phyloP scores from a whole-genome alignment of 2,329 filamentous ascomycete species.

The Apiospora sp. region DNA sequence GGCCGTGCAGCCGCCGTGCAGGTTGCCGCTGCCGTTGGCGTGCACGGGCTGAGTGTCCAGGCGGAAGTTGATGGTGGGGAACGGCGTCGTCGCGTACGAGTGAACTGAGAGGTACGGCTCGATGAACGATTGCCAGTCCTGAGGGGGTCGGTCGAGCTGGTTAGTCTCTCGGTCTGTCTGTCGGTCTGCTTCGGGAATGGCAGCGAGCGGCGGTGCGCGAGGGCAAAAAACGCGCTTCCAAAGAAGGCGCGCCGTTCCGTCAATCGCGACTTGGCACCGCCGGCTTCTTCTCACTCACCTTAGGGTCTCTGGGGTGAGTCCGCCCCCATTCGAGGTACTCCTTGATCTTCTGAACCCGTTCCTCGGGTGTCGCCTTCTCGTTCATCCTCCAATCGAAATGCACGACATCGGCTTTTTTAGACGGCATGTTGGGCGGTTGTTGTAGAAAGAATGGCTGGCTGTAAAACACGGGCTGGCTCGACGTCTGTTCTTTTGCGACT shows the following conservation, averaged over 20 bases:
- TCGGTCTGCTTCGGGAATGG: neutral
- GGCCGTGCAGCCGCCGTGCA: constrained; percentile 70
- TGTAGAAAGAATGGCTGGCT: neutral
- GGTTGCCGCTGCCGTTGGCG: constrained; percentile 61
- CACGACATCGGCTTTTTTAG: neutral
- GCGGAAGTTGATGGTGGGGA: constrained; percentile 53
- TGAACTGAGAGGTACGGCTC: constrained; percentile 51
- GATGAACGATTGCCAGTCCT: constrained; percentile 57
- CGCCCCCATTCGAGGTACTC: neutral
- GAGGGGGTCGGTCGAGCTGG: neutral
- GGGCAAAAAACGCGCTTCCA: neutral
- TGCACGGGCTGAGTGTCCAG: constrained; percentile 59
- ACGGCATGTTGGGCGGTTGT: neutral
- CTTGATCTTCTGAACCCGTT: neutral
- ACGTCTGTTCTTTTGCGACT: neutral
- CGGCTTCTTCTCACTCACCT: constrained; percentile 1
- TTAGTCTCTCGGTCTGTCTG: neutral
- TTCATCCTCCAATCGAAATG: neutral
- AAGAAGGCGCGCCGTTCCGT: neutral
- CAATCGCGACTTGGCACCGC: neutral
- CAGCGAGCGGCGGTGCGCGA: neutral
- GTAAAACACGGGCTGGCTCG: neutral
- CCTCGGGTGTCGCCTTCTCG: neutral
- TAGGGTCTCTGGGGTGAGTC: neutral
- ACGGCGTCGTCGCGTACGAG: constrained; percentile 45